These are phyloP conservation scores for Polysphondylium violaceum DNA, from an alignment of 78 protist genomes.

Conservation along the genomic window DNA sequence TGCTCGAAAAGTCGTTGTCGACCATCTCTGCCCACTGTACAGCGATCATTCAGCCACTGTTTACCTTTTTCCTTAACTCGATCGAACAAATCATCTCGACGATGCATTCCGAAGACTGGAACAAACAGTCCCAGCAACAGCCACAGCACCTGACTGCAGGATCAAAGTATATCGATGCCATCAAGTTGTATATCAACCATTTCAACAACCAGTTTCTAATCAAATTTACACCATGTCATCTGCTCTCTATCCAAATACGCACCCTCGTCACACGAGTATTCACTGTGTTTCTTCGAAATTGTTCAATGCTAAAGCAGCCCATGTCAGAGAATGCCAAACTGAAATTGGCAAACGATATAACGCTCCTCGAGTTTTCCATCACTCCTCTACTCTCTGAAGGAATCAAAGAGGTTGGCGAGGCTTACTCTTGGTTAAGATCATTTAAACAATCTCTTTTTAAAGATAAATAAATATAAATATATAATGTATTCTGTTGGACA, in stretches of 20 bases:
- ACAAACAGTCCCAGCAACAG: neutral
- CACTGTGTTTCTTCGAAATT: conserved; percentile 2
- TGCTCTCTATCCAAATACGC: neutral
- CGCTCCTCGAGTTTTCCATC: conserved; percentile 29
- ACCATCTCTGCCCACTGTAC: neutral
- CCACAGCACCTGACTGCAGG: neutral
- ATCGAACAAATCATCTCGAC: conserved; percentile 16
- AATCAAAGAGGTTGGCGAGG: conserved; percentile 35
- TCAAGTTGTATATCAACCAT: conserved; percentile 6
- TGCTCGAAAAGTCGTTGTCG: conserved; percentile 21
- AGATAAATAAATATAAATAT: conserved; percentile 8
- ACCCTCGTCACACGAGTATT: neutral
- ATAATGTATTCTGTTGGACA: too few relatives aligned
- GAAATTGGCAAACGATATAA: conserved; percentile 42
- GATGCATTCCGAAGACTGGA: conserved; percentile 45
- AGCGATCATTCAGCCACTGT: conserved; percentile 28
- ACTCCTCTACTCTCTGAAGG: conserved; percentile 59
- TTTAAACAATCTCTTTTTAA: conserved; percentile 53
- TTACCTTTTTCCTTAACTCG: conserved; percentile 7
- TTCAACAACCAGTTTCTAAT: conserved; percentile 23
- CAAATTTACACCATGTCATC: conserved; percentile 32
- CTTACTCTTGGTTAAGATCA: conserved; percentile 26
- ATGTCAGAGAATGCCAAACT: conserved; percentile 52
- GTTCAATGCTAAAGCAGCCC: conserved; percentile 37
- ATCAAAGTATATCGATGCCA: conserved; percentile 32